Evolutionary conservation across 2,329 filamentous ascomycete genomes (phyloP).

Genomic region (Verticillium albo-atrum): DNA sequence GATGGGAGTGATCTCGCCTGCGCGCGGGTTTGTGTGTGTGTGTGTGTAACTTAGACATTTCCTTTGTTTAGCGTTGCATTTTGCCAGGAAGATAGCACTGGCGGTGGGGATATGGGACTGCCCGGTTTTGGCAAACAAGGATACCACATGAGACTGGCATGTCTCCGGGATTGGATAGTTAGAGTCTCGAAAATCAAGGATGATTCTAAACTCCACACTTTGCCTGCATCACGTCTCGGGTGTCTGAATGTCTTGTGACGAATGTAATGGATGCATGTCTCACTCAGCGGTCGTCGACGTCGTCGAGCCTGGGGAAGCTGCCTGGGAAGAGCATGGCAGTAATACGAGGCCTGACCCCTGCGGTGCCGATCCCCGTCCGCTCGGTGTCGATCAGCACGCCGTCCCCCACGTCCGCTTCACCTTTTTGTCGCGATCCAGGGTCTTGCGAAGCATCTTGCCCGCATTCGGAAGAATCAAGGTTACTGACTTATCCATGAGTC

Average conservation of each 20-base stretch:
- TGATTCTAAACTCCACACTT: not conserved
- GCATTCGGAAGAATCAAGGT: not conserved
- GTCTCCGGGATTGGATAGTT: not conserved
- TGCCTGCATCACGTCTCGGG: not conserved
- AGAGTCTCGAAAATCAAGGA: not conserved
- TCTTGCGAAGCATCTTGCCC: not conserved
- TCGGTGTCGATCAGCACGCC: not conserved
- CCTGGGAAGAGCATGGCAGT: not conserved
- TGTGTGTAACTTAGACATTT: not conserved
- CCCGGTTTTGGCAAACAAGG: not conserved
- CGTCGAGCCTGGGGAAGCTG: not conserved
- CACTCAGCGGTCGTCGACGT: not conserved
- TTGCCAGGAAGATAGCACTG: not conserved
- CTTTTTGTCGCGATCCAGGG: not conserved
- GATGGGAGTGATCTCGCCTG: slow-evolving; percentile 30
- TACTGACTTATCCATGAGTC: not conserved
- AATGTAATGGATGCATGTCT: slow-evolving; percentile 2
- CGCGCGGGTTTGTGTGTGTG: not conserved
- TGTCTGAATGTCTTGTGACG: not conserved
- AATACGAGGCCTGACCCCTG: not conserved
- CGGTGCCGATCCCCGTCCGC: not conserved
- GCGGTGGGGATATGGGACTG: not conserved
- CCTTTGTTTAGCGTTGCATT: not conserved
- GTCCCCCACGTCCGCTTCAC: not conserved
- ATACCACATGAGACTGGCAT: not conserved